These are phyloP conservation scores for Fonsecaea pugnacius DNA, from an alignment of 2,329 filamentous ascomycete genomes.

Conservation along the genomic window DNA sequence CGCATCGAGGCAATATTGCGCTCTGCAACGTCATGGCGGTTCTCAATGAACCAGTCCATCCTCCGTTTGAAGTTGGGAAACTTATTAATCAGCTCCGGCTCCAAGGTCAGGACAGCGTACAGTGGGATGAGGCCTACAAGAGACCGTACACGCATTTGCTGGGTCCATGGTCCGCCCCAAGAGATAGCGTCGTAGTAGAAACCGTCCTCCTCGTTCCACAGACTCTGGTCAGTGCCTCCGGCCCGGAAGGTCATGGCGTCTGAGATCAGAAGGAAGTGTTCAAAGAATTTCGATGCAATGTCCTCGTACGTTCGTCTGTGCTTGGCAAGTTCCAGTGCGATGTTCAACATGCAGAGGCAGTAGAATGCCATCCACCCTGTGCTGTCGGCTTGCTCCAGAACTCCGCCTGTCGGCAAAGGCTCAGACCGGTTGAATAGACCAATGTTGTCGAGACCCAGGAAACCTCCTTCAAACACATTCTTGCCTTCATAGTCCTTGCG, in stretches of 20 bases:
- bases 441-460: constrained; percentile 95
- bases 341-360: constrained; percentile 95
- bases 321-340: constrained; percentile 91
- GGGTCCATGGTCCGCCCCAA: constrained; percentile 89
- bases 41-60: constrained; percentile 90
- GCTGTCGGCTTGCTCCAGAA: constrained; percentile 93
- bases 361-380: constrained; percentile 99
- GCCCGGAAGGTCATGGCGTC: constrained; percentile 91
- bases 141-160: constrained; percentile 89
- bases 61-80: constrained; percentile 92
- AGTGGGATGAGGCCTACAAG: constrained; percentile 92
- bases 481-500: constrained; percentile 93
- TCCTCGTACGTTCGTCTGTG: constrained; percentile 95
- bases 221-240: constrained; percentile 73
- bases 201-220: constrained; percentile 94
- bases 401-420: constrained; percentile 87
- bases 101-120: constrained; percentile 87
- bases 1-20: constrained; percentile 93
- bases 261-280: constrained; percentile 97
- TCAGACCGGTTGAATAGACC: constrained; percentile 97
- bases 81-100: constrained; percentile 90
- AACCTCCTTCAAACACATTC: constrained; percentile 96
- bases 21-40: constrained; percentile 82
- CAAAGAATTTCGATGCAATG: constrained; percentile 96
- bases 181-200: constrained; percentile 99